Conservation (phyloP, 805 yeast genomes). For the Phaffomyces thermotolerans region DNA sequence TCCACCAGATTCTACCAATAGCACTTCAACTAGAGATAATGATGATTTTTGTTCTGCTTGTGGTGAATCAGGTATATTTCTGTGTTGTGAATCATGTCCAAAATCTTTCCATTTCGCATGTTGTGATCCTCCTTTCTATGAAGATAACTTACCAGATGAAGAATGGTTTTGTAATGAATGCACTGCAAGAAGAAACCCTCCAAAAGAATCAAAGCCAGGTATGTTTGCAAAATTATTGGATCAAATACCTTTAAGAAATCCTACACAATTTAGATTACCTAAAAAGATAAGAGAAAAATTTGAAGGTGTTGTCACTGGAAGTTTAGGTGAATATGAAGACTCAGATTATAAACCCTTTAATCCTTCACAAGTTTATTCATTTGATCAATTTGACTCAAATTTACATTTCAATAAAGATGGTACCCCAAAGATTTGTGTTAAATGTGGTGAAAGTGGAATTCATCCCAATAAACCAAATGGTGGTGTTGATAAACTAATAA, state of each 20-base stretch:
- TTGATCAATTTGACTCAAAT: constrained; percentile 54
- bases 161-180: constrained; percentile 89
- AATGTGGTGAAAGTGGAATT: constrained; percentile 68
- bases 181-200: constrained; percentile 34
- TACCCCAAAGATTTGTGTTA: constrained; percentile 61
- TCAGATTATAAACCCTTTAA: constrained; percentile 46
- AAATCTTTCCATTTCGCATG: constrained; percentile 87
- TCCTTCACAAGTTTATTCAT: constrained; percentile 35
- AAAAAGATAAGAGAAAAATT: constrained; percentile 59
- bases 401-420: constrained; percentile 61
- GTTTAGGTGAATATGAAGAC: constrained; percentile 65
- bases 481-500: constrained; percentile 41
- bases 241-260: constrained; percentile 50
- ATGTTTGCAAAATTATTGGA: constrained; percentile 53
- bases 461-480: constrained; percentile 32
- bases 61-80: constrained; percentile 79
- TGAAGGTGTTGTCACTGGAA: constrained; percentile 61
- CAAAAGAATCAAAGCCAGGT: constrained; percentile 27
- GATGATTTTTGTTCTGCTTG: constrained; percentile 92
- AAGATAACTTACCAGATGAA: constrained; percentile 69
- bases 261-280: constrained; percentile 66
- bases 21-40: constrained; percentile 36
- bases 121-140: constrained; percentile 83
- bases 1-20: constrained; percentile 24
- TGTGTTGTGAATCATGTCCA: constrained; percentile 94